Evolutionary conservation across 163 green algal species (phyloP).

Genomic region (Prototheca cutis): DNA sequence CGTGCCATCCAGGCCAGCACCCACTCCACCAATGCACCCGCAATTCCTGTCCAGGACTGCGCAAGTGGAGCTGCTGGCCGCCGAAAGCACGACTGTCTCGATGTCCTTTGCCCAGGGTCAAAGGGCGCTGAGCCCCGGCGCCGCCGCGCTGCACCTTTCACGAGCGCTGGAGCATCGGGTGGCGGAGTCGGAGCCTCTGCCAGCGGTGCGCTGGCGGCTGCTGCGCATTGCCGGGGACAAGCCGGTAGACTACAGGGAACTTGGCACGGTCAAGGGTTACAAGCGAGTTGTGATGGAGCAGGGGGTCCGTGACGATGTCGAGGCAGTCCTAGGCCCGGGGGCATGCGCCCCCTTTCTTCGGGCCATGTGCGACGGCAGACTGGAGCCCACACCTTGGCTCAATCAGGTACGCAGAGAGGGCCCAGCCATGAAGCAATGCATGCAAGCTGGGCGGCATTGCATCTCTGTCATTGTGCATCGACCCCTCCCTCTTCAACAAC

Average conservation of each 20-base stretch:
- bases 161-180: conserved; percentile 41
- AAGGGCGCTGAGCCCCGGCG: conserved; percentile 11
- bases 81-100: conserved; percentile 11
- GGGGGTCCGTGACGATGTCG: conserved; percentile 41
- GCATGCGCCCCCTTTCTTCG: conserved; percentile 19
- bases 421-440: no score
- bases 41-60: conserved; percentile 49
- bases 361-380: conserved; percentile 35
- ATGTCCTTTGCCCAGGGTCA: conserved; percentile 21
- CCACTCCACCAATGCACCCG: no score
- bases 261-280: conserved; percentile 39
- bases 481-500: not conserved
- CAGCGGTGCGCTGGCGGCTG: conserved; percentile 37
- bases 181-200: conserved; percentile 22
- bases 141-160: conserved; percentile 25
- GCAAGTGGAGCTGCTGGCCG: conserved; percentile 40
- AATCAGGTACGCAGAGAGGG: conserved; percentile 52
- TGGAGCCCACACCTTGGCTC: conserved; percentile 55
- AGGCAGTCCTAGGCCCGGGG: conserved; percentile 19
- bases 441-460: no score
- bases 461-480: no score
- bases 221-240: conserved; percentile 24
- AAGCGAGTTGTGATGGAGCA: conserved; percentile 27
- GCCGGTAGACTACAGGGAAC: conserved; percentile 39
- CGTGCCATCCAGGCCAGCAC: no score